phyloP scores from a whole-genome alignment of 2,329 filamentous ascomycete species.

The Penicillium fuscoglaucum region DNA sequence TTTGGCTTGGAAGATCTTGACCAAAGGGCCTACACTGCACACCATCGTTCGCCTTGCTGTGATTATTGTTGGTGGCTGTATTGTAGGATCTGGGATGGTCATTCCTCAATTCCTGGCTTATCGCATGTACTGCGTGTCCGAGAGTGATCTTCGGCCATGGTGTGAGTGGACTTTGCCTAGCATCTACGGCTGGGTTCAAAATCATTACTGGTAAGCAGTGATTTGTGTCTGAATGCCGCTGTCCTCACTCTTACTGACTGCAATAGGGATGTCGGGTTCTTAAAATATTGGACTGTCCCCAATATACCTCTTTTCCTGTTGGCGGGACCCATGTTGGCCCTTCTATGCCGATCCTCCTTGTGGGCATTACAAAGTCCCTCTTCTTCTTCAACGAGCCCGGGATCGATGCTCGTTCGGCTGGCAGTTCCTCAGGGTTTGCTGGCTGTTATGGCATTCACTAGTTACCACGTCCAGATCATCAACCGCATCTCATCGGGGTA shows the following conservation, averaged over 20 bases:
- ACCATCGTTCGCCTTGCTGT: conserved; percentile 56
- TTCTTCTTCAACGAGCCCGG: conserved; percentile 21
- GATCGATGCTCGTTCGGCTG: conserved; percentile 53
- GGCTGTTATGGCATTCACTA: conserved; percentile 69
- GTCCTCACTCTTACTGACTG: neutral
- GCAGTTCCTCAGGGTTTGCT: conserved; percentile 73
- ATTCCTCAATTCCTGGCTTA: conserved; percentile 77
- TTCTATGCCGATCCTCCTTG: conserved; percentile 64
- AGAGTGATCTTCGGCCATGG: conserved; percentile 62
- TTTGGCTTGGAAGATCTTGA: conserved; percentile 46
- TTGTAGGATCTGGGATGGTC: conserved; percentile 66
- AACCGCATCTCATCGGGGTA: conserved; percentile 85
- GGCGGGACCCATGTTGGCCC: conserved; percentile 70
- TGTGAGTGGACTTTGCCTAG: conserved; percentile 73
- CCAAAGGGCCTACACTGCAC: conserved; percentile 36
- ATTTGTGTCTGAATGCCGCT: neutral
- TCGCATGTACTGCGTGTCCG: conserved; percentile 62
- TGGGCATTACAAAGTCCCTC: conserved; percentile 44
- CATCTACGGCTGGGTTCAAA: conserved; percentile 88
- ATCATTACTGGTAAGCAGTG: conserved; percentile 75
- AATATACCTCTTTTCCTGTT: conserved; percentile 88
- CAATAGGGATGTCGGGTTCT: conserved; percentile 78
- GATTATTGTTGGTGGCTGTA: conserved; percentile 65
- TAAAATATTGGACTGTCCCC: conserved; percentile 84
- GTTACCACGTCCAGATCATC: conserved; percentile 92